Base-by-base conservation (phyloP, 2,329 filamentous ascomycete genomes). In the Diaporthe helianthi region DNA sequence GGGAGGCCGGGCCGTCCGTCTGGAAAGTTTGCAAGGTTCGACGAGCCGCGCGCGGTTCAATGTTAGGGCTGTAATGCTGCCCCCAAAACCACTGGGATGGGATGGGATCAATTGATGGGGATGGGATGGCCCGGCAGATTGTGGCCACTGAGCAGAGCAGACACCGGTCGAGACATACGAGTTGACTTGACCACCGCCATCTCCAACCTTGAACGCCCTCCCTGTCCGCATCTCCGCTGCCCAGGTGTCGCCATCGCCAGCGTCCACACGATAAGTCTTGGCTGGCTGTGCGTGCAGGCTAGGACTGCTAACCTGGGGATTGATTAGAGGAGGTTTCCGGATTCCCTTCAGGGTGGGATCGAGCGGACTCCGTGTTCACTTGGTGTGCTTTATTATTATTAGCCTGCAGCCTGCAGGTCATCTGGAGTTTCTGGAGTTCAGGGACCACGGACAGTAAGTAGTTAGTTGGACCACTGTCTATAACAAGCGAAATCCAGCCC, bases 81-180 rank as follows among this genome's bases (percentile, higher is more conserved):
- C 38, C 8, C 22, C 33, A 22, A 22, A 4, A 12, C 36, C n/a
- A n/a, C n/a, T n/a, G 36, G 10, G 10, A 60, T 60, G 38, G 55
- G 38, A 60, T 60, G 55, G 38, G n/a, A n/a, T n/a, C n/a, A n/a
- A n/a, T n/a, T n/a, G n/a, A n/a, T n/a, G n/a, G 36, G 10, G 10
- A 60, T 60, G 38, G 55, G 38, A 60, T 60, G 55, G 38, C 38
- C 38, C 38, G 55, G 55, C 55, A 38, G 46, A 46, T 41, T 19
- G 5, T 29, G 36, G 17, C 53, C 33, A 55, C n/a, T 4, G 13
- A 58, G 22, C 19, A 24, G 15, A 55, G 17, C 9, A 41, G 22
- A 13, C 24, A 38, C 10, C 53, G 53, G 33, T 38, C 36, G 33
- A 26, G 38, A 31, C n/a, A 26, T 26, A 61, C 58, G 41, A 61